phyloP scores from a whole-genome alignment of 805 yeast species.

The Pichia rugopelliculosa region DNA sequence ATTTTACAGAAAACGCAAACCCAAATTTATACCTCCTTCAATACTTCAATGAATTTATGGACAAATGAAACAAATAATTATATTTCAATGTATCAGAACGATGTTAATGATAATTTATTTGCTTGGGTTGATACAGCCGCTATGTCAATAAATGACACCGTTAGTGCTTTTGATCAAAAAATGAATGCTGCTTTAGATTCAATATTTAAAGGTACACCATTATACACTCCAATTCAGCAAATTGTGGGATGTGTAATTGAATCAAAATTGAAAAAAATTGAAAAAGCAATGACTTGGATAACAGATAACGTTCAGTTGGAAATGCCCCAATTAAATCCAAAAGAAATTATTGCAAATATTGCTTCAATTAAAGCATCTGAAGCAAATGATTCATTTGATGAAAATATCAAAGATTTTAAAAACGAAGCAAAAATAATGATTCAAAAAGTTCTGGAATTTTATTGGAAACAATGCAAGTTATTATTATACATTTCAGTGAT shows the following conservation, averaged over 20 bases:
- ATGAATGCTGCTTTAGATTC: slow-evolving; percentile 52
- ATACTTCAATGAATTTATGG: slow-evolving; percentile 40
- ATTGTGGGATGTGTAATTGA: slow-evolving; percentile 78
- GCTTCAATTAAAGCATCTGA: slow-evolving; percentile 5
- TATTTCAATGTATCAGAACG: slow-evolving; percentile 39
- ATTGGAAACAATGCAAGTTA: slow-evolving; percentile 30
- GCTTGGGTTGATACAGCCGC: slow-evolving; percentile 60
- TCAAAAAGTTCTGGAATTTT: slow-evolving; percentile 26
- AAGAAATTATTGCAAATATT: slow-evolving; percentile 8
- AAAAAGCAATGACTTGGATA: slow-evolving; percentile 75
- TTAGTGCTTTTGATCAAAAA: slow-evolving; percentile 46
- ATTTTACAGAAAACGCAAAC: slow-evolving; percentile 10
- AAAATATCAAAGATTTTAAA: slow-evolving; percentile 16
- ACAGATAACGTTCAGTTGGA: slow-evolving; percentile 50
- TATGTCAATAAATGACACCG: slow-evolving; percentile 49
- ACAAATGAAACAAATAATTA: slow-evolving; percentile 47
- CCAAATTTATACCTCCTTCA: slow-evolving; percentile 18
- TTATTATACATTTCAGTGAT: slow-evolving; percentile 43
- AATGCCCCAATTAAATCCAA: slow-evolving; percentile 42
- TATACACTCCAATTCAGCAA: slow-evolving; percentile 54
- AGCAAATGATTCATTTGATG: slow-evolving; percentile 6
- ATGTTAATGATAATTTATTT: slow-evolving; percentile 57
- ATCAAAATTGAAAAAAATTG: slow-evolving; percentile 56
- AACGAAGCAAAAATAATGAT: slow-evolving; percentile 21
- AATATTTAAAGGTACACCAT: slow-evolving; percentile 61